phyloP scores from a whole-genome alignment of 2,329 filamentous ascomycete genomes.

The Fusarium verrucosum region DNA sequence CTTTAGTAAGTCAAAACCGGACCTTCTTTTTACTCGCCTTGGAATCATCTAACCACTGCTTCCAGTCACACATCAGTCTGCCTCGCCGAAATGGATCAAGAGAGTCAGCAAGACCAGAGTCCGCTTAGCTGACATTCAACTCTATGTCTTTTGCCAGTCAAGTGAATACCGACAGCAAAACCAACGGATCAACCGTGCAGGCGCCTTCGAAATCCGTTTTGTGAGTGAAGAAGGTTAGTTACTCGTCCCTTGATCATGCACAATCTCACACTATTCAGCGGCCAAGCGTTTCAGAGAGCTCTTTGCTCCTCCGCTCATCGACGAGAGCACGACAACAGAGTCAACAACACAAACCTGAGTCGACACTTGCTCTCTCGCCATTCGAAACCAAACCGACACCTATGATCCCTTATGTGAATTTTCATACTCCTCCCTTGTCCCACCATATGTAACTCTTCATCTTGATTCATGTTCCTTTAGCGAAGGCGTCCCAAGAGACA shows the following conservation, averaged over 20 bases:
- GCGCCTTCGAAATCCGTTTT: slow-evolving; percentile 63
- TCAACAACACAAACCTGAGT: slow-evolving; percentile 14
- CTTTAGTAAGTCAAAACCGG: slow-evolving; percentile 58
- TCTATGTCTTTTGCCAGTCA: slow-evolving; percentile 69
- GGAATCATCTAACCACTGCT: not conserved
- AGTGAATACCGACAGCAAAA: slow-evolving; percentile 62
- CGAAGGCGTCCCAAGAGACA: slow-evolving; percentile 31
- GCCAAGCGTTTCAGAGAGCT: slow-evolving; percentile 53
- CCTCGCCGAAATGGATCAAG: slow-evolving; percentile 61
- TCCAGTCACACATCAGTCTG: slow-evolving; percentile 62
- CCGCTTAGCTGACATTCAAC: slow-evolving; percentile 63
- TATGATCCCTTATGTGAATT: not conserved
- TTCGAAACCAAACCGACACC: not conserved
- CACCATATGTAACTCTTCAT: slow-evolving; percentile 26
- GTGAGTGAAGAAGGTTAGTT: slow-evolving; percentile 52
- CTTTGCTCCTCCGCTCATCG: slow-evolving; percentile 46
- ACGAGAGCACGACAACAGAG: slow-evolving; percentile 30
- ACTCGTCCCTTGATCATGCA: not conserved
- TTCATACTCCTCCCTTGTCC: not conserved
- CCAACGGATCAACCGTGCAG: slow-evolving; percentile 59
- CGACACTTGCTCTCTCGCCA: not conserved
- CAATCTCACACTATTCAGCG: slow-evolving; percentile 31
- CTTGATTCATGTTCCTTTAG: slow-evolving; percentile 27
- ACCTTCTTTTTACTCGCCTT: not conserved
- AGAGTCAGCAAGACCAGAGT: slow-evolving; percentile 58